Evolutionary conservation across 345 rosid genomes (phyloP).

Genomic region (Microthlaspi erraticum): DNA sequence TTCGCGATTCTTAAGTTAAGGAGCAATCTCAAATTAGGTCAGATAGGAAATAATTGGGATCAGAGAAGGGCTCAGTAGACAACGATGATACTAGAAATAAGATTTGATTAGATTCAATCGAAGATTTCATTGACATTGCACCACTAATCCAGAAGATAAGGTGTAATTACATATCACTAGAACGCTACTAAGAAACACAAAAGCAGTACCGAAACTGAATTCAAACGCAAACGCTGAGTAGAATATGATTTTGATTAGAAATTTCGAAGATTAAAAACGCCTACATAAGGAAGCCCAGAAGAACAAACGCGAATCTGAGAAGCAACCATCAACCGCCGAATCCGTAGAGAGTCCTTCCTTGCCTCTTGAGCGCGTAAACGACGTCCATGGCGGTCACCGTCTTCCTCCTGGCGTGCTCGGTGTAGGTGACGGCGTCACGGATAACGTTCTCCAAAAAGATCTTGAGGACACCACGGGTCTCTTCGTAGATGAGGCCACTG

Average conservation of each 20-base stretch:
- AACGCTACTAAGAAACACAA: slow-evolving; percentile 19
- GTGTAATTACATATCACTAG: slow-evolving; percentile 12
- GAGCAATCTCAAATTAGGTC: neutral
- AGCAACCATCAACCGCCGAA: slow-evolving; percentile 35
- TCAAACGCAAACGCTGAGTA: slow-evolving; percentile 9
- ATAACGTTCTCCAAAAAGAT: slow-evolving; percentile 49
- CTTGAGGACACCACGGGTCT: slow-evolving; percentile 48
- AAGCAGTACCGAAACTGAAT: neutral
- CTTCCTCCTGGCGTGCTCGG: slow-evolving; percentile 54
- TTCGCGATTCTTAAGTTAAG: neutral
- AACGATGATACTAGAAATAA: neutral
- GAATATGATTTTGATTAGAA: neutral
- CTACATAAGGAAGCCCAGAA: neutral
- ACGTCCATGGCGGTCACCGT: slow-evolving; percentile 59
- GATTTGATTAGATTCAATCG: neutral
- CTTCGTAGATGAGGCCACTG: slow-evolving; percentile 58
- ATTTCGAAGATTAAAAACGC: neutral
- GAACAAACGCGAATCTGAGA: neutral
- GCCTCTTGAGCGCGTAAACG: slow-evolving; percentile 53
- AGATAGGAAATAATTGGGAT: neutral
- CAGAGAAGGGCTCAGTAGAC: neutral
- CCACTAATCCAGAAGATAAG: neutral
- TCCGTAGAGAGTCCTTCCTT: slow-evolving; percentile 50
- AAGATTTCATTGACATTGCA: neutral
- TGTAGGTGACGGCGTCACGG: slow-evolving; percentile 46